A percentile compares a stretch with the other conserved stretches of the same genome.
These are phyloP conservation scores for Mortierella sp. DNA, from an alignment of 371 early-diverging fungal genomes.

Conservation along the genomic window DNA sequence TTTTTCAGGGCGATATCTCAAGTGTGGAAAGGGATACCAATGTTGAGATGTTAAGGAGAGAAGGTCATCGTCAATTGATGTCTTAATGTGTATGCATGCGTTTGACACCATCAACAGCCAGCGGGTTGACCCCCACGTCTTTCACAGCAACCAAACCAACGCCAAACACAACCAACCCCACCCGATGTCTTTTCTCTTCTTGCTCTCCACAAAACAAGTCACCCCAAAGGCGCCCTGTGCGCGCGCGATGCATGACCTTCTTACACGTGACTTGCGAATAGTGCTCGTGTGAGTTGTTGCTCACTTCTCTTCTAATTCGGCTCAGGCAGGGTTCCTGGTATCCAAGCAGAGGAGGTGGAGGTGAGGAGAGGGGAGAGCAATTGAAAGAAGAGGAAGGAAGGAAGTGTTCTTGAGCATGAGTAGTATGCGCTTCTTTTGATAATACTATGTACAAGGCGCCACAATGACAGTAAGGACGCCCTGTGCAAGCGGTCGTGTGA, in stretches of 20 bases:
- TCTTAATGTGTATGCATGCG: neutral
- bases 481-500: neutral
- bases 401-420: too few relatives aligned
- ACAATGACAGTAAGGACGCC: too few relatives aligned
- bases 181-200: neutral
- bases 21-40: too few relatives aligned
- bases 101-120: neutral
- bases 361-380: too few relatives aligned
- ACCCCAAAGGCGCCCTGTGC: slow-evolving; percentile 1
- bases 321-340: too few relatives aligned
- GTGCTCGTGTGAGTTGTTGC: neutral
- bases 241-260: neutral
- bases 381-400: too few relatives aligned
- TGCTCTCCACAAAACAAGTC: neutral
- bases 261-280: neutral
- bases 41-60: neutral
- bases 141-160: neutral
- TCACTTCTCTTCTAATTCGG: too few relatives aligned
- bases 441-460: too few relatives aligned
- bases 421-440: too few relatives aligned
- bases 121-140: neutral
- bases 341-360: too few relatives aligned
- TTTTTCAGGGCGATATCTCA: too few relatives aligned
- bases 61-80: neutral
- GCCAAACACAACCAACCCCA: neutral